Evolutionary conservation across 1,284 basidiomycete species (phyloP), one percentile per base, ranked within the genome.

Genomic region (Cystobasidium sp.): DNA sequence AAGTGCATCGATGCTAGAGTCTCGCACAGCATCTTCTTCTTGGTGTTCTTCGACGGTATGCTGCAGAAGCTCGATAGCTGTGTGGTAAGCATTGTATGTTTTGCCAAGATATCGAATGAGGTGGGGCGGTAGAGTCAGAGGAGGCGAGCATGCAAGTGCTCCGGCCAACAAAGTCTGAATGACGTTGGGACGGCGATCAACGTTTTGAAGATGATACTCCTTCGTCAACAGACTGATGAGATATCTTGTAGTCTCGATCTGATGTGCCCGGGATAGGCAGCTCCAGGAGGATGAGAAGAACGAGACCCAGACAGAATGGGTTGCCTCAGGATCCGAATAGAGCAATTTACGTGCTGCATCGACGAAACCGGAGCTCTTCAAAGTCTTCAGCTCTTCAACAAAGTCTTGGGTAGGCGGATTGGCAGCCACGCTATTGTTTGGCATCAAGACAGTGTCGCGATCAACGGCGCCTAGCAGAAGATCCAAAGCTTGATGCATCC

Each of bases 41-140:
- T 82, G 81, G 14, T 81, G 79, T 76, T 77, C 80, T 64, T 92
- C 91, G 72, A 91, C 84, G 49, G 91, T 91, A 51, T 87, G 85
- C 78, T 91, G 90, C n/a, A 99, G 87, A 49, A 97, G 88, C 83
- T 98, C 96, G 75, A 97, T 85, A 8, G 90, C 89, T 53, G 91
- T 88, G 82, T 98, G 91, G 96, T 97, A 99, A 16, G 93, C 93
- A 61, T 94, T 91, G 83, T 92, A 99, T 0, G 93, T 95, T 84
- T 98, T 97, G 39, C 93, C 93, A 44, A 99, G 88, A 82, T 95
- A 99, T 82, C 98, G 98, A 79, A 98, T 87, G 24, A 99, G 88
- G 80, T 97, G 92, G 14, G 97, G 96, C 10, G 97, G 97, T 7
- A 99, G 86, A 53, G 88, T 89, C 85, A 97, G 89, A 0, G 92